A percentile compares a stretch with the other conserved stretches of the same genome.
Conservation (phyloP, 352 stramenopile genomes). For the Phytopythium kandeliae region DNA sequence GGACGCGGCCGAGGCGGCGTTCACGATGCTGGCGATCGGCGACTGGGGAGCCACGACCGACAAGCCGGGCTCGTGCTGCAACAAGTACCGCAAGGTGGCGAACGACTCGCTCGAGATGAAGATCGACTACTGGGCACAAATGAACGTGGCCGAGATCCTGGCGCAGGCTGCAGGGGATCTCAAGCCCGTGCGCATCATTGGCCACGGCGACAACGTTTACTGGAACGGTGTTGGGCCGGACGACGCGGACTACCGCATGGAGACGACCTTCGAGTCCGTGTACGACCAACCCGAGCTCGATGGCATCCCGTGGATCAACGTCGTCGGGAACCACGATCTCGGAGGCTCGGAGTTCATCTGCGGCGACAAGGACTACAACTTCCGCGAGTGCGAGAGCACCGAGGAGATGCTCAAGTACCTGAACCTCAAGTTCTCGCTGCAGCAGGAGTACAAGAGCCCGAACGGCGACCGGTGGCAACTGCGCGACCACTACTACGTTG, state of each 20-base stretch:
- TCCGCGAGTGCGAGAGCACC: slow-evolving; percentile 63
- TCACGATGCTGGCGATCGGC: slow-evolving; percentile 83
- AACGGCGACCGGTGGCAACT: slow-evolving; percentile 78
- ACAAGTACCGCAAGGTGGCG: slow-evolving; percentile 82
- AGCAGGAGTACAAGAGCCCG: slow-evolving; percentile 76
- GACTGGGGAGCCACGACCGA: slow-evolving; percentile 84
- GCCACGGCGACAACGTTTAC: slow-evolving; percentile 87
- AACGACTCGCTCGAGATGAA: slow-evolving; percentile 82
- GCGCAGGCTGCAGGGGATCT: slow-evolving; percentile 59
- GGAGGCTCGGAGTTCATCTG: slow-evolving; percentile 83
- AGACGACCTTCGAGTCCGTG: slow-evolving; percentile 80
- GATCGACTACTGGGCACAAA: slow-evolving; percentile 84
- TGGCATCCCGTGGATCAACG: slow-evolving; percentile 82
- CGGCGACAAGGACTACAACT: slow-evolving; percentile 85
- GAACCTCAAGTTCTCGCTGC: slow-evolving; percentile 76
- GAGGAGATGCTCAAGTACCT: slow-evolving; percentile 79
- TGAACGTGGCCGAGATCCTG: slow-evolving; percentile 80
- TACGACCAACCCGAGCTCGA: slow-evolving; percentile 75
- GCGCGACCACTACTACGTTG: slow-evolving; percentile 82
- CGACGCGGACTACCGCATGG: slow-evolving; percentile 79
- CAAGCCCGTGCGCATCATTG: slow-evolving; percentile 65
- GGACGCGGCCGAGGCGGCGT: slow-evolving; percentile 37
- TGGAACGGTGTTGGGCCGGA: slow-evolving; percentile 77
- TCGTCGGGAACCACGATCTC: slow-evolving; percentile 85
- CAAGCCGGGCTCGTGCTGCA: slow-evolving; percentile 85